Base-by-base conservation (phyloP, 257 asterid genomes). In the Jacaranda copaia region DNA sequence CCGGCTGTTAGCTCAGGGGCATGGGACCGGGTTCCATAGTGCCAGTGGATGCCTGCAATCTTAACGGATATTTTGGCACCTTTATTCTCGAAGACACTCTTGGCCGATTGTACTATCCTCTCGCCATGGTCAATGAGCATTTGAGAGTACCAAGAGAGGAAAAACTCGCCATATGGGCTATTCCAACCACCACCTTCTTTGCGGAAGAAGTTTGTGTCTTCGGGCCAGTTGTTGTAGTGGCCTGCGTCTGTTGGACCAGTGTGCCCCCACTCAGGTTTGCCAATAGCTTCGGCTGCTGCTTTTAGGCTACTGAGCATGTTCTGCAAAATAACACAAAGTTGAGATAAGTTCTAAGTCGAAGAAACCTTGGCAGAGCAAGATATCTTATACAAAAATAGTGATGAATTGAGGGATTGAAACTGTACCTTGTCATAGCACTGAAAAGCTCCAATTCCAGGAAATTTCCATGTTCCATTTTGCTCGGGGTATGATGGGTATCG, bases 1-100 rank as follows among this genome's bases (percentile, higher is more conserved):
- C 98, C 97, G 0, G 98, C 99, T 0, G 98, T 96, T 60, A 96
- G 97, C 85, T 96, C 99, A 0, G 99, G 97, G 85, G 99, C 97
- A 15, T 93, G 98, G 11, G 99, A 93, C 3, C 98, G 88, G 43
- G 97, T 74, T 3, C 99, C 99, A 1, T 96, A 96, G 53, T 96
- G 99, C 97, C 98, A 93, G 84, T 96, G 99, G 78, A 96, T 96
- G 3, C 98, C 99, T 0, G 99, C 98, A 1, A 96, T 45, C 79
- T 96, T 91, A 20, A 93, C 97, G 0, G 99, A 93, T 55, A 96
- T 91, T 76, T 93, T 96, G n/a, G 87, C 90, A 1, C 86, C 89
- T 5, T 25, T 62, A 72, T 83, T 79, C 60, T 87, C 88, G 15
- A 89, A 93, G 8, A 85, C 63, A 18, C 82, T 75, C 15, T 78